These are phyloP conservation scores for Mycena belliarum DNA, from an alignment of 768 basidiomycete genomes.

Conservation along the genomic window DNA sequence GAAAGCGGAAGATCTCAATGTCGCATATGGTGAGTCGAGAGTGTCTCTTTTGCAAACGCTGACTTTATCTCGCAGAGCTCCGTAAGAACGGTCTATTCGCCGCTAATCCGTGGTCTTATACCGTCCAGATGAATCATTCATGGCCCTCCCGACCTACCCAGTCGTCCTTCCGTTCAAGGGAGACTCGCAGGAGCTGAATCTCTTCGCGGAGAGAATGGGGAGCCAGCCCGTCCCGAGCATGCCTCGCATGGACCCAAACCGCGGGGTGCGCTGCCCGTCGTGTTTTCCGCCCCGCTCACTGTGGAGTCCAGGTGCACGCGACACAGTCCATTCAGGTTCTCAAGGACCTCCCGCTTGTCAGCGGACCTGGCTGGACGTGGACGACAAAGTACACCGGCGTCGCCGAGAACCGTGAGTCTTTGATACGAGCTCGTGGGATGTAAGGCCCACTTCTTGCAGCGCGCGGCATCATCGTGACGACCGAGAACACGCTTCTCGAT, in stretches of 20 bases:
- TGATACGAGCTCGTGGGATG: no score
- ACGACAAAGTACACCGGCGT: constrained; percentile 66
- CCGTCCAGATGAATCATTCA: constrained; percentile 60
- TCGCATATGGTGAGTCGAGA: constrained; percentile 64
- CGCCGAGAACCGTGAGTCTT: constrained; percentile 77
- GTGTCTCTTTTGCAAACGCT: no score
- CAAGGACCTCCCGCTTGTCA: constrained; percentile 73
- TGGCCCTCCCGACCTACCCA: constrained; percentile 84
- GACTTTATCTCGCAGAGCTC: constrained; percentile 42
- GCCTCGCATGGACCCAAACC: constrained; percentile 69
- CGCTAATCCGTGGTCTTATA: background rate
- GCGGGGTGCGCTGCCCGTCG: constrained; percentile 49
- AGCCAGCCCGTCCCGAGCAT: constrained; percentile 58
- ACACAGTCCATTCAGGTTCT: constrained; percentile 80
- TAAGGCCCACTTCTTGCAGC: constrained; percentile 50
- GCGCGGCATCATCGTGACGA: constrained; percentile 71
- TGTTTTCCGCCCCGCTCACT: background rate
- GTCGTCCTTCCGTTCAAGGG: constrained; percentile 79
- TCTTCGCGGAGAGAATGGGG: constrained; percentile 59
- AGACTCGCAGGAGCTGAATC: constrained; percentile 62
- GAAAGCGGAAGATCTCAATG: constrained; percentile 66
- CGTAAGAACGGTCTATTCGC: constrained; percentile 35
- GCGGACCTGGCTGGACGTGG: constrained; percentile 79
- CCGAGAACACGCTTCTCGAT: constrained; percentile 64
- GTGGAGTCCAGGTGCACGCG: constrained; percentile 61